A percentile compares a stretch with the other conserved stretches of the same genome.
Evolutionary conservation across 2,329 filamentous ascomycete species (phyloP).

Genomic region (Didymella exigua): DNA sequence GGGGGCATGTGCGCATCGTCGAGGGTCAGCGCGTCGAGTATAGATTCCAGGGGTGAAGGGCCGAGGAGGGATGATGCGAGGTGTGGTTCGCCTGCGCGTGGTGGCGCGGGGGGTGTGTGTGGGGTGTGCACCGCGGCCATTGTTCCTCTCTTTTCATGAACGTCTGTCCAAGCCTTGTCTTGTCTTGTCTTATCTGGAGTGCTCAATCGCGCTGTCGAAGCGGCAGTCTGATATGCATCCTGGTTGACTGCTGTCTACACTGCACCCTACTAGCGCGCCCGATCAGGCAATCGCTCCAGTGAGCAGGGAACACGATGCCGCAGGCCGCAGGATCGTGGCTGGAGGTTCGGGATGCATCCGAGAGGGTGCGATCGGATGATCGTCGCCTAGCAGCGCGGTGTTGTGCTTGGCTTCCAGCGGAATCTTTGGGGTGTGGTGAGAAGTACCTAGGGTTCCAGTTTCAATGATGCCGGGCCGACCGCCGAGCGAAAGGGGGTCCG

Average conservation of each 20-base stretch:
- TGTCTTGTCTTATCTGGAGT: too few species aligned
- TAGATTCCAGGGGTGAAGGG: neutral
- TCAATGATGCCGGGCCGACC: neutral
- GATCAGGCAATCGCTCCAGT: neutral
- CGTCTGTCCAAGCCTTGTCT: too few species aligned
- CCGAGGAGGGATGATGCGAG: constrained; percentile 5
- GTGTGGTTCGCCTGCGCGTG: neutral
- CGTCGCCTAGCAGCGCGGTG: constrained; percentile 4
- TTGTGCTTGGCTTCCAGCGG: constrained; percentile 1
- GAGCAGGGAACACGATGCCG: neutral
- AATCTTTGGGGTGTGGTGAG: constrained; percentile 1
- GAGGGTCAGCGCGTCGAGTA: neutral
- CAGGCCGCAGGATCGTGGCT: constrained; percentile 3
- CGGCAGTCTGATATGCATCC: too few species aligned
- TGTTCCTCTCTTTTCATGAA: neutral
- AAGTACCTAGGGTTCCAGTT: constrained; percentile 7
- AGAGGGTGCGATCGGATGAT: constrained; percentile 10
- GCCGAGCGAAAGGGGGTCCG: constrained; percentile 4
- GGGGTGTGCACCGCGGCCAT: neutral
- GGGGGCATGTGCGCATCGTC: too few species aligned
- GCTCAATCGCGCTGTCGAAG: too few species aligned
- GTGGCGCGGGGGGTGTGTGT: neutral
- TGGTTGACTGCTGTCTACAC: neutral
- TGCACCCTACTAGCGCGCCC: constrained; percentile 1
- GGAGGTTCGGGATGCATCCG: constrained; percentile 4